Evolutionary conservation across 2,329 filamentous ascomycete genomes (phyloP).

Genomic region (Huntiella abstrusa): DNA sequence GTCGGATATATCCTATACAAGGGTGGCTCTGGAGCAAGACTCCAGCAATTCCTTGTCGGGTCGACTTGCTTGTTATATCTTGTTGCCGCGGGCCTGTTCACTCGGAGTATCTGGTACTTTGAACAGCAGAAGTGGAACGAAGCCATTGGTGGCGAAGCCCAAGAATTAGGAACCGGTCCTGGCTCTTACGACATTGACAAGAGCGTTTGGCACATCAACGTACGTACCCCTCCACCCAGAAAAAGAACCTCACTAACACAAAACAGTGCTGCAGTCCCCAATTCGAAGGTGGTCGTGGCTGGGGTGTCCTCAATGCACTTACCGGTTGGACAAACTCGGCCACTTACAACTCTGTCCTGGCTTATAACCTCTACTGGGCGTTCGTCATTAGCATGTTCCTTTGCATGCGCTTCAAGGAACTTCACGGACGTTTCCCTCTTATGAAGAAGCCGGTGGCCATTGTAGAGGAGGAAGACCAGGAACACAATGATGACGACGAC

Average conservation of each 20-base stretch:
- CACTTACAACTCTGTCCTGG: constrained; percentile 70
- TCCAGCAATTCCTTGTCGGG: constrained; percentile 59
- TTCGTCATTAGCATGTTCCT: constrained; percentile 45
- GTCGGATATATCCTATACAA: constrained; percentile 64
- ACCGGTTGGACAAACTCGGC: constrained; percentile 79
- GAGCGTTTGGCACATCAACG: constrained; percentile 69
- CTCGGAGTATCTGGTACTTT: constrained; percentile 55
- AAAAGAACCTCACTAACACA: constrained; percentile 3
- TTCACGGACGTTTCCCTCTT: constrained; percentile 12
- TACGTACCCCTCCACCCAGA: constrained; percentile 23
- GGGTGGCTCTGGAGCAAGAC: constrained; percentile 23
- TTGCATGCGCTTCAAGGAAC: constrained; percentile 47
- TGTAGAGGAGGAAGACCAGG: not conserved
- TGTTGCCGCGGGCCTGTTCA: constrained; percentile 67
- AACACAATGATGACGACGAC: not conserved
- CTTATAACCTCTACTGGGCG: constrained; percentile 80
- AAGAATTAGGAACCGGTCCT: constrained; percentile 35
- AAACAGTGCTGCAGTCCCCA: constrained; percentile 58
- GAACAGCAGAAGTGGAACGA: constrained; percentile 52
- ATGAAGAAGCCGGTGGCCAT: constrained; percentile 4
- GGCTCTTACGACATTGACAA: constrained; percentile 64
- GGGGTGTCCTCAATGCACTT: constrained; percentile 75
- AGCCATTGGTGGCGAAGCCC: constrained; percentile 37
- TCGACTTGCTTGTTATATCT: constrained; percentile 74
- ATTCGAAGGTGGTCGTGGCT: constrained; percentile 54